A percentile compares a stretch with the other conserved stretches of the same genome.
These are phyloP conservation scores for Spathaspora jeffriesii DNA, from an alignment of 1,139 yeast genomes.

Conservation along the genomic window DNA sequence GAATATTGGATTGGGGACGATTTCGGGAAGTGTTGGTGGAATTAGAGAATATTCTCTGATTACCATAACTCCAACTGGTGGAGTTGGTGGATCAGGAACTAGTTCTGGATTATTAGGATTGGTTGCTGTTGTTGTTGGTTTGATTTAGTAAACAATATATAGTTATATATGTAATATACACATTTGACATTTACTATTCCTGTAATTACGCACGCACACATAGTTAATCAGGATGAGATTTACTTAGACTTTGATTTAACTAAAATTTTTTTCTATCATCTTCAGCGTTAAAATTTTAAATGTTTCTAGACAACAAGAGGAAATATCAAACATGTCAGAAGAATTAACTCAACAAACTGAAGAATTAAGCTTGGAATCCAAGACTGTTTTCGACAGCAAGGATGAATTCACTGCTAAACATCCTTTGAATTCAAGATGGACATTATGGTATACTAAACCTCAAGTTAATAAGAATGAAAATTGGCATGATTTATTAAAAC, in stretches of 20 bases:
- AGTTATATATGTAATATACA: neutral
- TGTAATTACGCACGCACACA: neutral
- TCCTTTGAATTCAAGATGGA: slow-evolving; percentile 93
- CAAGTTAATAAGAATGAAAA: slow-evolving; percentile 76
- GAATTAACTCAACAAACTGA: slow-evolving; percentile 57
- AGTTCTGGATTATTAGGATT: slow-evolving; percentile 6
- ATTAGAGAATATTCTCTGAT: slow-evolving; percentile 31
- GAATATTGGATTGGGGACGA: slow-evolving; percentile 36
- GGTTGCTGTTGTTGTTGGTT: slow-evolving; percentile 1
- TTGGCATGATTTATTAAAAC: slow-evolving; percentile 93
- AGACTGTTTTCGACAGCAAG: slow-evolving; percentile 66
- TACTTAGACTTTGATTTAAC: neutral
- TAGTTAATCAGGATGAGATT: slow-evolving; percentile 1
- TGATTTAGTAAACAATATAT: neutral
- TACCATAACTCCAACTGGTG: slow-evolving; percentile 17
- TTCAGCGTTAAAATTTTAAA: neutral
- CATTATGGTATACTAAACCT: slow-evolving; percentile 98
- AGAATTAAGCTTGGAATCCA: slow-evolving; percentile 50
- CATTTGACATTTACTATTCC: neutral
- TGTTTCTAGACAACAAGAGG: neutral
- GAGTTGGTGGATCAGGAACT: neutral
- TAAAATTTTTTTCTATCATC: slow-evolving; percentile 2
- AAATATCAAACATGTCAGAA: slow-evolving; percentile 36
- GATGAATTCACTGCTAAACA: slow-evolving; percentile 82
- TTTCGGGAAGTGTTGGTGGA: slow-evolving; percentile 34